Percentiles rank a stretch among this genome's conserved stretches.
Evolutionary conservation across 208 protist genomes (phyloP).

Genomic region (Leishmania braziliensis): DNA sequence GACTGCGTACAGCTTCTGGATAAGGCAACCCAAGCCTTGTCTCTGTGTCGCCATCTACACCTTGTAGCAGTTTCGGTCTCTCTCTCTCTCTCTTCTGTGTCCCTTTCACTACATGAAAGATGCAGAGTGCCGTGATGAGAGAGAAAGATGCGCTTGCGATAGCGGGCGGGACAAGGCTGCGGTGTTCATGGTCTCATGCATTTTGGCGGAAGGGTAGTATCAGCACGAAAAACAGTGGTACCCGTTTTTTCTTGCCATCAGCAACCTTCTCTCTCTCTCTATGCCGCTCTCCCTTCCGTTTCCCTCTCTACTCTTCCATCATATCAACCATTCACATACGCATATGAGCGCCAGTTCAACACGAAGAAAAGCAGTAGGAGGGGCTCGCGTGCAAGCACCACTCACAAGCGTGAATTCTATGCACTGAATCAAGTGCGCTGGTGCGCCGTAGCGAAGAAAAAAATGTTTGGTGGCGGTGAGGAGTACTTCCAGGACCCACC

Average conservation of each 20-base stretch:
- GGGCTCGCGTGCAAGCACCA: neutral
- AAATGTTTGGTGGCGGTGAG: slow-evolving; percentile 91
- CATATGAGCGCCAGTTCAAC: neutral
- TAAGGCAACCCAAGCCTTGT: too few relatives aligned
- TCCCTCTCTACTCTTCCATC: neutral
- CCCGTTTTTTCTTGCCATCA: too few relatives aligned
- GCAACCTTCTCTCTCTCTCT: neutral
- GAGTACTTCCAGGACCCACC: slow-evolving; percentile 90
- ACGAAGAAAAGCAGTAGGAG: neutral
- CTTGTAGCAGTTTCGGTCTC: neutral
- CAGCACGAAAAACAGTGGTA: neutral
- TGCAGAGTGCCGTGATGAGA: neutral
- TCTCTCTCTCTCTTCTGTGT: too few relatives aligned
- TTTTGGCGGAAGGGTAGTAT: neutral
- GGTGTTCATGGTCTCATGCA: neutral
- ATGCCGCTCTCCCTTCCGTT: neutral
- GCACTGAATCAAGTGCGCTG: neutral
- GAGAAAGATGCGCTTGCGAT: neutral
- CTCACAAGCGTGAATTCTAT: neutral
- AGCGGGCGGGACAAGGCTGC: neutral
- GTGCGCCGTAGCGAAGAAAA: neutral
- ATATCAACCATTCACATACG: neutral
- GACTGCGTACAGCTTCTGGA: neutral
- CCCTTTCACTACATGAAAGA: too few relatives aligned
- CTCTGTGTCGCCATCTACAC: neutral